Evolutionary conservation across 2,329 filamentous ascomycete genomes (phyloP).

Genomic region (Aureobasidium subglaciale): DNA sequence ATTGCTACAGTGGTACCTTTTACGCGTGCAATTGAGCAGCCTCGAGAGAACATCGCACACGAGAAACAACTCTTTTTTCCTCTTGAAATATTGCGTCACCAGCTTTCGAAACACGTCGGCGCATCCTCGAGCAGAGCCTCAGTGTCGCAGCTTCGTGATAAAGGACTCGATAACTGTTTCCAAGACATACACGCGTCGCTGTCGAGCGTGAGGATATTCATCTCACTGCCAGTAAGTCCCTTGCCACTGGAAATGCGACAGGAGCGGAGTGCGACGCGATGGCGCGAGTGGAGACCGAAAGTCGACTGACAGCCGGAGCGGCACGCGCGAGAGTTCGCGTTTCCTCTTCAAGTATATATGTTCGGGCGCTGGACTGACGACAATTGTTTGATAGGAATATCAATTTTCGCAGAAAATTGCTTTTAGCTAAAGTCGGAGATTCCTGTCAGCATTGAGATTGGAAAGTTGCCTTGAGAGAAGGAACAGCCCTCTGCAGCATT

Average conservation of each 20-base stretch:
- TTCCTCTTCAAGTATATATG: background rate
- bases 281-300: conserved; percentile 4
- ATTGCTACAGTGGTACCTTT: background rate
- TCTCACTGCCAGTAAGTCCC: conserved; percentile 3
- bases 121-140: conserved; percentile 3
- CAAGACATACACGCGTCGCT: background rate
- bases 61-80: background rate
- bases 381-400: background rate
- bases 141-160: background rate
- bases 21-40: background rate
- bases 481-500: background rate
- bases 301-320: conserved; percentile 4
- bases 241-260: conserved; percentile 9
- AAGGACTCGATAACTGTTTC: background rate
- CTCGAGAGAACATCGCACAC: background rate
- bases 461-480: background rate
- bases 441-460: conserved; percentile 12
- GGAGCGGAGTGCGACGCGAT: conserved; percentile 11
- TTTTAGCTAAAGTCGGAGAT: background rate
- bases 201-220: background rate
- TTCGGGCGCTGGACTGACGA: background rate
- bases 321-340: conserved; percentile 2
- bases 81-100: conserved; percentile 2
- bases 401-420: background rate
- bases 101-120: background rate